Evolutionary conservation across 2,329 filamentous ascomycete species (phyloP), one percentile per base, ranked within the genome.

Genomic region (Trichoderma citrinoviride): DNA sequence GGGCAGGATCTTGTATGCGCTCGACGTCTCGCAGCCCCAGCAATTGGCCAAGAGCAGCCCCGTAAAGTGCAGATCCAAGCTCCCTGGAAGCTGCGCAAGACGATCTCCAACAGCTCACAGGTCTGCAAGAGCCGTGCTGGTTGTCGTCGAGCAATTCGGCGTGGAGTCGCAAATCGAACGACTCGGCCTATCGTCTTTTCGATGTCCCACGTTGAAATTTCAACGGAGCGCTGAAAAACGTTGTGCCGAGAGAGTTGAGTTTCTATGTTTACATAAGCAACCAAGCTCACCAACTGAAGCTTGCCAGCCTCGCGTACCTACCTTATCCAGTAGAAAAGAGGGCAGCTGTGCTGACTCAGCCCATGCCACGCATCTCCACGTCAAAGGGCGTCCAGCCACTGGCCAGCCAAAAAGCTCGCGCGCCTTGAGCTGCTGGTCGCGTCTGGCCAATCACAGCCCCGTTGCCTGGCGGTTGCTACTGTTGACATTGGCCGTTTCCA

Each of bases 401-500:
- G 43, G 37, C 47, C 23, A 43, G 72, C 64, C 69, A 66, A 68
- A 69, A 65, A 61, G 54, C 50, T 56, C 57, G 64, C 66, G 68
- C 68, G 67, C 56, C 52, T 29, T 61, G 67, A 55, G 66, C 68
- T 55, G 27, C 49, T 14, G 14, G 17, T 47, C 65, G 65, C 65
- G 65, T 58, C 37, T 23, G 66, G 66, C 82, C 82, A 85, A 84
- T 84, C 62, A 75, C 25, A 70, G 44, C 4, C 15, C 71, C 73
- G 86, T 88, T 88, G 85, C 83, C 71, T 75, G 70, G 83, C 75
- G 73, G 83, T 86, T 85, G 82, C 79, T 73, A 75, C 69, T 85
- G 81, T 85, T 85, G 80, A 84, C 67, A 57, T 70, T 67, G 69
- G 66, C 67, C 65, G 55, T 65, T 67, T 65, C 55, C 47, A 54